A percentile compares a stretch with the other conserved stretches of the same genome.
phyloP scores from a whole-genome alignment of 2,329 filamentous ascomycete species.

The Chaetomium globosum region DNA sequence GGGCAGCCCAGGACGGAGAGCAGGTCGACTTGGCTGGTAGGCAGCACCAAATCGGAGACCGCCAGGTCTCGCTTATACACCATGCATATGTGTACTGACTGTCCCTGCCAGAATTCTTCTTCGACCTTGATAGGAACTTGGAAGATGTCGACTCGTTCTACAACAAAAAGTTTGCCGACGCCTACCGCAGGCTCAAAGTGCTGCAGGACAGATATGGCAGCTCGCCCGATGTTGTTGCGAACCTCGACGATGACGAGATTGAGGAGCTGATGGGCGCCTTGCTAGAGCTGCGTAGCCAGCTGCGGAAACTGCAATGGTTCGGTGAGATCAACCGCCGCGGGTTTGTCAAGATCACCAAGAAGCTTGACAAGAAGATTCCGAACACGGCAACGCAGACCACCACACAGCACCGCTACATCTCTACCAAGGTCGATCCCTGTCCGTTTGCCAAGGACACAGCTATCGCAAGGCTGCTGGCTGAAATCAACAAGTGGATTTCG shows the following conservation, averaged over 20 bases:
- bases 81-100: conserved; percentile 8
- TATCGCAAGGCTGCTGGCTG: conserved; percentile 52
- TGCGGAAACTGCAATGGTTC: conserved; percentile 95
- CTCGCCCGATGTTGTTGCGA: conserved; percentile 67
- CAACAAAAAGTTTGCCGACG: conserved; percentile 90
- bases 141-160: conserved; percentile 97
- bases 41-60: conserved; percentile 28
- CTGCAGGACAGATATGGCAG: conserved; percentile 86
- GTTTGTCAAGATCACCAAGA: conserved; percentile 98
- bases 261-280: conserved; percentile 90
- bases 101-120: conserved; percentile 80
- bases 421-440: conserved; percentile 85
- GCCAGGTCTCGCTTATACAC: not conserved
- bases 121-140: conserved; percentile 91
- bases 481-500: conserved; percentile 91
- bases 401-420: conserved; percentile 82
- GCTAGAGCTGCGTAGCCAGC: conserved; percentile 80
- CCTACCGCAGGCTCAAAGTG: conserved; percentile 78
- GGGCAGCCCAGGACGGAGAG: conserved; percentile 66
- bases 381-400: conserved; percentile 73
- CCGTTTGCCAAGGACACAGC: conserved; percentile 77
- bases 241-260: conserved; percentile 82
- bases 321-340: conserved; percentile 93
- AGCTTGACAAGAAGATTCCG: conserved; percentile 91
- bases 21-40: conserved; percentile 88